Conservation (phyloP, 1,284 basidiomycete genomes). For the Irpex sp. region DNA sequence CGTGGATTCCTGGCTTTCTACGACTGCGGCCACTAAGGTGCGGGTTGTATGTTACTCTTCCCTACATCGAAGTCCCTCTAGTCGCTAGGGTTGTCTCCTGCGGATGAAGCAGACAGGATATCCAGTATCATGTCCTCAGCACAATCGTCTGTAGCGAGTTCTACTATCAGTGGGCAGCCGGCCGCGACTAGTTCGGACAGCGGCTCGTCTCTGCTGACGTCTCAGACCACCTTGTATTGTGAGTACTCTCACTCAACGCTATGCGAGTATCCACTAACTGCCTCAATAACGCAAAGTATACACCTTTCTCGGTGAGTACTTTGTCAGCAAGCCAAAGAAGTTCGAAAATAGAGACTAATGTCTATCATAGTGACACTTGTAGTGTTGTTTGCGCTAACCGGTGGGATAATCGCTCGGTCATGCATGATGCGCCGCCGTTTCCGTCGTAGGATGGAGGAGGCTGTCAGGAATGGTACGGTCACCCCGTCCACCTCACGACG, state of each 20-base stretch:
- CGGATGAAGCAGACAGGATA: background rate
- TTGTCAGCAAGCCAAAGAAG: no score
- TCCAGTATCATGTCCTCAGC: background rate
- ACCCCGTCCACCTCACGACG: background rate
- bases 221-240: conserved; percentile 13
- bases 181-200: background rate
- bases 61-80: background rate
- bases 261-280: background rate
- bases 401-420: conserved; percentile 8
- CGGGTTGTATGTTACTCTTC: background rate
- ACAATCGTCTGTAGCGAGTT: background rate
- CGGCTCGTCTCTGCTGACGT: conserved; percentile 4
- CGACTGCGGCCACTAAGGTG: background rate
- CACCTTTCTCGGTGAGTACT: conserved; percentile 16
- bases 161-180: background rate
- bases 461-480: conserved; percentile 13
- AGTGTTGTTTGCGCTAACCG: conserved; percentile 8
- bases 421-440: conserved; percentile 5
- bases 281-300: conserved; percentile 4
- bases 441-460: conserved; percentile 9
- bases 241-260: background rate
- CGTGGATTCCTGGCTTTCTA: background rate
- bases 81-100: background rate
- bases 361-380: conserved; percentile 7
- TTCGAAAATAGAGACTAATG: no score